A percentile compares a stretch with the other conserved stretches of the same genome.
Conservation (phyloP, 257 asterid genomes). For the Phtheirospermum japonicum region DNA sequence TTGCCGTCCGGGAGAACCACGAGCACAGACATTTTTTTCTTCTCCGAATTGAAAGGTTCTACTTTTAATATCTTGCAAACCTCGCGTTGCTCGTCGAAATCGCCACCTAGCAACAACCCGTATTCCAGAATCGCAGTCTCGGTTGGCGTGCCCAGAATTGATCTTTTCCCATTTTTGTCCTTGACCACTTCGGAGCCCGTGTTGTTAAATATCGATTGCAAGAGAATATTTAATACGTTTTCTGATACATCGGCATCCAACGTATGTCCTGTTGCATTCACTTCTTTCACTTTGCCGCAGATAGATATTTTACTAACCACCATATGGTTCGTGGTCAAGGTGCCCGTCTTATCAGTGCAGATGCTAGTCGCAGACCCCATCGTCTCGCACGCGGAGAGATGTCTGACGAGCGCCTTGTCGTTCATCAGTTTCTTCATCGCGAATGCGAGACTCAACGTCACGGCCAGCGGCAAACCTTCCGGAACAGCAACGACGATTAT, state of each 20-base stretch:
- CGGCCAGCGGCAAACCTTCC: conserved; percentile 96
- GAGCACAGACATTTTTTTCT: conserved; percentile 91
- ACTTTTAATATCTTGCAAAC: conserved; percentile 61
- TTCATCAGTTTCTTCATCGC: conserved; percentile 90
- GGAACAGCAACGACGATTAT: conserved; percentile 98
- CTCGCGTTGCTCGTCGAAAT: conserved; percentile 61
- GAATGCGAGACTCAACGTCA: conserved; percentile 90
- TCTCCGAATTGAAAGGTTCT: conserved; percentile 93
- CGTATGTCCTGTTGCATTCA: conserved; percentile 37
- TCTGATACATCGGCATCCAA: conserved; percentile 45
- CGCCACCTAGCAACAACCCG: conserved; percentile 80
- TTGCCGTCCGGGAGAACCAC: conserved; percentile 71
- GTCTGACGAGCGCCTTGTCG: conserved; percentile 83
- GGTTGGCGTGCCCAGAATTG: conserved; percentile 85
- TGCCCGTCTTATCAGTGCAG: conserved; percentile 98
- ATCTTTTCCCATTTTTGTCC: conserved; percentile 59
- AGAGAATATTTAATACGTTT: conserved; percentile 44
- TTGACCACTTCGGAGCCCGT: conserved; percentile 89
- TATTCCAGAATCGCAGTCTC: conserved; percentile 83
- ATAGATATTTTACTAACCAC: conserved; percentile 78
- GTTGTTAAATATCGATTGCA: conserved; percentile 76
- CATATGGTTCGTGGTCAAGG: conserved; percentile 93
- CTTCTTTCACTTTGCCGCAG: conserved; percentile 47
- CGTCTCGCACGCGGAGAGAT: conserved; percentile 95
- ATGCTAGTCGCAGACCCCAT: conserved; percentile 97